A percentile compares a stretch with the other conserved stretches of the same genome.
Evolutionary conservation across 1,139 yeast species (phyloP).

Genomic region (Blastobotrys raffinosifermentans): DNA sequence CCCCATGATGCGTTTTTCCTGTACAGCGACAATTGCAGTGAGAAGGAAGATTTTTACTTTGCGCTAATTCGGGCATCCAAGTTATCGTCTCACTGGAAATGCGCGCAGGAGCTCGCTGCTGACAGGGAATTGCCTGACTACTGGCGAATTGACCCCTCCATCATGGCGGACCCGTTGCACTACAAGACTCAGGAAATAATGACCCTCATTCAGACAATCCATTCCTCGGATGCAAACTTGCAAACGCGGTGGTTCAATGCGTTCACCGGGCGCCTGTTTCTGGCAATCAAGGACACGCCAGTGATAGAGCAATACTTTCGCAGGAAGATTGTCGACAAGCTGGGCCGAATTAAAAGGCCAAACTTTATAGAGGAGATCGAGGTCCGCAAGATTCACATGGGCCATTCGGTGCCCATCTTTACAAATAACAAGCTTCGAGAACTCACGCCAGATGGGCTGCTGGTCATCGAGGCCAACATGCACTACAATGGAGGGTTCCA

Average conservation of each 20-base stretch:
- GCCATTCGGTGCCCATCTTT: conserved; percentile 72
- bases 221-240: conserved; percentile 76
- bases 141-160: conserved; percentile 36
- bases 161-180: conserved; percentile 68
- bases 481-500: conserved; percentile 69
- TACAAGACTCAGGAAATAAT: conserved; percentile 67
- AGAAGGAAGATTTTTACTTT: conserved; percentile 92
- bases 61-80: conserved; percentile 73
- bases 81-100: conserved; percentile 16
- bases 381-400: conserved; percentile 67
- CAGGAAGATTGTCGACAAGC: conserved; percentile 58
- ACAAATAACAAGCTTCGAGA: conserved; percentile 66
- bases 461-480: conserved; percentile 57
- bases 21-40: conserved; percentile 69
- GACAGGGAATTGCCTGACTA: conserved; percentile 2
- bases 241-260: conserved; percentile 92
- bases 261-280: conserved; percentile 69
- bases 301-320: conserved; percentile 53
- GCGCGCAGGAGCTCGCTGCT: conserved; percentile 45
- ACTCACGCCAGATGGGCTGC: conserved; percentile 74
- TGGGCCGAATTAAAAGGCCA: conserved; percentile 76
- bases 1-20: conserved; percentile 63
- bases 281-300: conserved; percentile 68
- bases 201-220: conserved; percentile 65
- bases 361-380: conserved; percentile 80